Evolutionary conservation across 306 rosid genomes (phyloP), one percentile per base, ranked within the genome.

Genomic region (Trichosanthes cucumerina): DNA sequence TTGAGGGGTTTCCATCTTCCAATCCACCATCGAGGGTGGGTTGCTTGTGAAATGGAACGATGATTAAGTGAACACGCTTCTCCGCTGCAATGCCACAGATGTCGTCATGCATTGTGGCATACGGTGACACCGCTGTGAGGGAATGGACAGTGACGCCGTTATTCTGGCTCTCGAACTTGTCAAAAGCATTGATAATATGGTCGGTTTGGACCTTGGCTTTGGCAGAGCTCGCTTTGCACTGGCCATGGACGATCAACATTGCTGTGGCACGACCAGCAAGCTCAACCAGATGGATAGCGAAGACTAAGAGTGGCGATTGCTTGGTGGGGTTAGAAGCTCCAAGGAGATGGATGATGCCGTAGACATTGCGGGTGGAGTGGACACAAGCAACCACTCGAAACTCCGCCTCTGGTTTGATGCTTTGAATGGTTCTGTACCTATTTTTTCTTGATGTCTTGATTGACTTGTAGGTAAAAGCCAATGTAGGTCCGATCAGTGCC

Each of bases 241-340:
- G 63, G 76, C 84, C 86, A 0, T 87, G 81, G 16, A 87, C 86
- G n/a, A 87, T 85, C 44, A 87, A 63, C 88, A 87, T 87, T 28
- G 90, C 84, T 0, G 88, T 71, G 60, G 85, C 76, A 1, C 80
- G 88, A 33, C 84, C 83, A 3, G 75, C 33, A 31, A 82, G 86
- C 78, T 87, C 90, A 1, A 87, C 85, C 9, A 87, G 86, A 39
- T 85, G 88, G 50, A 85, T 77, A 7, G 83, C 88, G 1, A 85
- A 85, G 39, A 80, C 80, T 14, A 18, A 50, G 3, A 85, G 47
- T 2, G 88, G 90, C 11, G 84, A 81, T 41, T 75, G 83, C 73
- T 81, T 81, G 57, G 83, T 79, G 34, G 85, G 80, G 49, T 82
- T 80, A n/a, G 86, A 83, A 80, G 80, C 71, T 33, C 69, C 75